A percentile compares a stretch with the other conserved stretches of the same genome.
phyloP scores from a whole-genome alignment of 441 rosid genomes.

The Eruca vesicaria region DNA sequence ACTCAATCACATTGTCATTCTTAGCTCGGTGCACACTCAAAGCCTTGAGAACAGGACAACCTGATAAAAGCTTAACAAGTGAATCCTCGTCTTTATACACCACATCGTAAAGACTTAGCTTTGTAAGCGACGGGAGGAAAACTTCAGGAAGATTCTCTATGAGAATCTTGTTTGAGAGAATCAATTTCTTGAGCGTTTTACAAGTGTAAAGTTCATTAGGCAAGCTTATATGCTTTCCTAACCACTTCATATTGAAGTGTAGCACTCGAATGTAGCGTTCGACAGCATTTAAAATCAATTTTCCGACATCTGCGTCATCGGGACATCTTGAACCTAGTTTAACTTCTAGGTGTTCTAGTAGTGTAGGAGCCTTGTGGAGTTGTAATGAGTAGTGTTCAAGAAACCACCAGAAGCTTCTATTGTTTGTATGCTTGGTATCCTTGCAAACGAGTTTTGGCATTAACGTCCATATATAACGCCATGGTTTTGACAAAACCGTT shows the following conservation, averaged over 20 bases:
- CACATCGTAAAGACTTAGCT: background rate
- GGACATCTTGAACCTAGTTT: background rate
- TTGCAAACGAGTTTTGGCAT: background rate
- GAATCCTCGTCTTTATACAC: background rate
- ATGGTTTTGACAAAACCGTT: background rate
- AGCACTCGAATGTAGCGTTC: background rate
- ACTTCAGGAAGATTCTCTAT: background rate
- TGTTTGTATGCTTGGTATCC: background rate
- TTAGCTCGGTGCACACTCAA: background rate
- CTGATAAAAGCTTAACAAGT: background rate
- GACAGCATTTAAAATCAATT: background rate
- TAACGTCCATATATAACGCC: background rate
- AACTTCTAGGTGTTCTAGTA: background rate
- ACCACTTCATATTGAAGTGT: background rate
- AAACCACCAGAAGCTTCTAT: background rate
- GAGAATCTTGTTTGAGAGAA: background rate
- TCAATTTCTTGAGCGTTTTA: background rate
- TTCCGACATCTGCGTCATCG: background rate
- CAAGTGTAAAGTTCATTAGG: background rate
- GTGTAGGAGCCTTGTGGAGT: background rate
- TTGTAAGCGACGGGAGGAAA: background rate
- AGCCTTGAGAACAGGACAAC: background rate
- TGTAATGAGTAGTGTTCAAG: background rate
- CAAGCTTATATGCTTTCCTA: background rate
- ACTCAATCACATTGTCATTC: background rate